Percentiles rank a stretch among this genome's conserved stretches.
Evolutionary conservation across 805 yeast species (phyloP).

Genomic region (Schwanniomyces sp.): DNA sequence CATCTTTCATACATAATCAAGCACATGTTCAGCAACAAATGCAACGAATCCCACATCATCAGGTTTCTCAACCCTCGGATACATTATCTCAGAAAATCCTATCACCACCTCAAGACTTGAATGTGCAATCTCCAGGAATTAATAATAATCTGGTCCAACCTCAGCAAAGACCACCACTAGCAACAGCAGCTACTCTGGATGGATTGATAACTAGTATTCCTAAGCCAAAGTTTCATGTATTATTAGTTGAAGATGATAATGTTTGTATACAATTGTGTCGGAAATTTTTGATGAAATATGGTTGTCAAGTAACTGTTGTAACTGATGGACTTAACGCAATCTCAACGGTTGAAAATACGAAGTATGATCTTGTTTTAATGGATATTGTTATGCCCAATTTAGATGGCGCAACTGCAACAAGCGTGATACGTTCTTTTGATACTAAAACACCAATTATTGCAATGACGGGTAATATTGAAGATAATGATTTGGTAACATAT

Average conservation of each 20-base stretch:
- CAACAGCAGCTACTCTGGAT: not conserved
- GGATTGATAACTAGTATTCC: slow-evolving; percentile 23
- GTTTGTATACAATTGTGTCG: slow-evolving; percentile 82
- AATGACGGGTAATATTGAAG: slow-evolving; percentile 88
- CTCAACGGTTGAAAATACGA: slow-evolving; percentile 64
- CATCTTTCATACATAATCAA: not conserved
- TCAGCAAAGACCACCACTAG: not conserved
- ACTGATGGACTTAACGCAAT: slow-evolving; percentile 92
- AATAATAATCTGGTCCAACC: slow-evolving; percentile 1
- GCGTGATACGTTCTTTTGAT: slow-evolving; percentile 83
- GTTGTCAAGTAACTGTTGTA: slow-evolving; percentile 90
- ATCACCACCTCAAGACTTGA: slow-evolving; percentile 12
- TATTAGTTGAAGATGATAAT: slow-evolving; percentile 77
- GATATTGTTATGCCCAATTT: slow-evolving; percentile 88
- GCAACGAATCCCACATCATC: slow-evolving; percentile 3
- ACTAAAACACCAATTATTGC: slow-evolving; percentile 87
- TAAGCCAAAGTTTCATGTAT: slow-evolving; percentile 61
- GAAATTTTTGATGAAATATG: slow-evolving; percentile 80
- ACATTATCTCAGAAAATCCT: slow-evolving; percentile 12
- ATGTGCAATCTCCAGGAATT: slow-evolving; percentile 12
- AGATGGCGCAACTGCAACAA: slow-evolving; percentile 89
- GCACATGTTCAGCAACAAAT: not conserved
- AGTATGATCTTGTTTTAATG: slow-evolving; percentile 78
- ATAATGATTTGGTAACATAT: slow-evolving; percentile 76
- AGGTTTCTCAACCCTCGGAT: slow-evolving; percentile 10